A percentile compares a stretch with the other conserved stretches of the same genome.
These are phyloP conservation scores for Fusarium sp. DNA, from an alignment of 2,329 filamentous ascomycete species.

Conservation along the genomic window DNA sequence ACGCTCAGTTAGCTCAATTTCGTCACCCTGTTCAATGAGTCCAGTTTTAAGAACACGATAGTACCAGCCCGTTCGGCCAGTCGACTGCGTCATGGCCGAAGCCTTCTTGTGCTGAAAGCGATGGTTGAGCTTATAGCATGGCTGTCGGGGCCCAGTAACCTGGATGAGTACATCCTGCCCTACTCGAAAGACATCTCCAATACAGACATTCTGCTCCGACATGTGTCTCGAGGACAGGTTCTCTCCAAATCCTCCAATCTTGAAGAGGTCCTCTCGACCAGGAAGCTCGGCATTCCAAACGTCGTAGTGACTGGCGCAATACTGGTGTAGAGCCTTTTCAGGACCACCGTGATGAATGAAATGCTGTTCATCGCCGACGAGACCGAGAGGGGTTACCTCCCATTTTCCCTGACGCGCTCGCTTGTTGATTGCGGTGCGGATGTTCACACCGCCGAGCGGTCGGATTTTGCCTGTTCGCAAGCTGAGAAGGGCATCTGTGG, in stretches of 20 bases:
- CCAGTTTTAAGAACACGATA: conserved; percentile 35
- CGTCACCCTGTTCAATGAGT: conserved; percentile 15
- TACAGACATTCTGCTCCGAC: conserved; percentile 39
- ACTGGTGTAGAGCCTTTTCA: conserved; percentile 41
- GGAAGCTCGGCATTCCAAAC: conserved; percentile 36
- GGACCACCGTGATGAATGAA: conserved; percentile 34
- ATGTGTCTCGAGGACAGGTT: conserved; percentile 32
- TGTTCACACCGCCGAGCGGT: conserved; percentile 32
- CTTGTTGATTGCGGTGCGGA: conserved; percentile 42
- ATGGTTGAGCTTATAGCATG: conserved; percentile 43
- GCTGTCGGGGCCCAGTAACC: conserved; percentile 38
- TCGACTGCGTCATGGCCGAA: conserved; percentile 27
- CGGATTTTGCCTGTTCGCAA: conserved; percentile 38
- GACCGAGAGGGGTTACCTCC: conserved; percentile 24
- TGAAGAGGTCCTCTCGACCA: conserved; percentile 28
- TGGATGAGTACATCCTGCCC: conserved; percentile 30
- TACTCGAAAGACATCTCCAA: conserved; percentile 35
- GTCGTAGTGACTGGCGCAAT: conserved; percentile 35
- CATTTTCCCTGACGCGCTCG: conserved; percentile 28
- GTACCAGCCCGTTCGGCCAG: conserved; percentile 38
- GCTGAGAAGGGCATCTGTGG: conserved; percentile 34
- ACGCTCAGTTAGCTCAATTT: conserved; percentile 19
- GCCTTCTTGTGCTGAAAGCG: conserved; percentile 41
- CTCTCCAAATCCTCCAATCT: conserved; percentile 38
- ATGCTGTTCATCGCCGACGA: conserved; percentile 37